Evolutionary conservation across 2,329 filamentous ascomycete species (phyloP).

Genomic region (Myriosclerotinia curreyana): DNA sequence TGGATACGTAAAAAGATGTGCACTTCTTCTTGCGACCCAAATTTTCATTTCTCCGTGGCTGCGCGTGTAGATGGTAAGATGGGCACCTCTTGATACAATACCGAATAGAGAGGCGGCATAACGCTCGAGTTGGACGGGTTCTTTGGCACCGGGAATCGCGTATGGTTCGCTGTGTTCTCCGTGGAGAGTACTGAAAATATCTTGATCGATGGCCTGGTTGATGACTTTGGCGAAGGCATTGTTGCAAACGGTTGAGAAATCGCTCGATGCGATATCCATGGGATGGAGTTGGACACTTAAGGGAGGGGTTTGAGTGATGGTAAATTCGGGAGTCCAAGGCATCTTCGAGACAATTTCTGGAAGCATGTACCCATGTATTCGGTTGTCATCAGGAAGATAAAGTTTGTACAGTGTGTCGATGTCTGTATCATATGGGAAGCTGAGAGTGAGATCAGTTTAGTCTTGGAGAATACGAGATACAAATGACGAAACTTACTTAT

Average conservation of each 20-base stretch:
- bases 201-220: conserved; percentile 45
- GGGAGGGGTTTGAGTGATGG: conserved; percentile 36
- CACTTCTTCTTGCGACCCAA: conserved; percentile 68
- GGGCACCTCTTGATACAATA: conserved; percentile 60
- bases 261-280: conserved; percentile 35
- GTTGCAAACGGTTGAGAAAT: conserved; percentile 41
- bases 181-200: conserved; percentile 35
- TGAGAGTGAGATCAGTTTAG: neutral
- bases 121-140: conserved; percentile 21
- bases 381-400: conserved; percentile 45
- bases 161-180: conserved; percentile 22
- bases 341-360: conserved; percentile 46
- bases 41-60: conserved; percentile 51
- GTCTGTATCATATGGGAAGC: conserved; percentile 25
- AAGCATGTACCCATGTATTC: conserved; percentile 51
- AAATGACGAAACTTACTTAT: conserved; percentile 41
- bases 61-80: conserved; percentile 62
- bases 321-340: conserved; percentile 46
- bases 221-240: conserved; percentile 37
- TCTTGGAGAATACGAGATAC: no score
- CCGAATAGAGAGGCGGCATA: conserved; percentile 52
- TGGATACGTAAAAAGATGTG: conserved; percentile 67
- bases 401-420: conserved; percentile 44
- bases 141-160: conserved; percentile 3
- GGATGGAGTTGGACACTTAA: conserved; percentile 38